phyloP scores from a whole-genome alignment of 305 asterid genomes.

The Solanum hybrid region DNA sequence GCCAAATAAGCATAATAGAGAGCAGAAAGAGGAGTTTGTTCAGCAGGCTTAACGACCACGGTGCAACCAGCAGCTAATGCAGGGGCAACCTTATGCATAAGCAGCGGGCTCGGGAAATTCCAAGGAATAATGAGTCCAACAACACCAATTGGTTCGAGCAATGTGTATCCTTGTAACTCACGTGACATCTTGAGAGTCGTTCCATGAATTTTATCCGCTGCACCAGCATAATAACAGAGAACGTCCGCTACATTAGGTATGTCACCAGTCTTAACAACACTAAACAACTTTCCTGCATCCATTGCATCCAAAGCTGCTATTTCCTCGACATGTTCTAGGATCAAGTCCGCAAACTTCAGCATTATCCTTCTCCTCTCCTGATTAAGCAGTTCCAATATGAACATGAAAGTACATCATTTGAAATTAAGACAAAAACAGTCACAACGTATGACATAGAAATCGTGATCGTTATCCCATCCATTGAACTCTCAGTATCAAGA shows the following conservation, averaged over 20 bases:
- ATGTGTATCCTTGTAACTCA: slow-evolving; percentile 31
- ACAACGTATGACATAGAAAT: neutral
- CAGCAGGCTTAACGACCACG: slow-evolving; percentile 38
- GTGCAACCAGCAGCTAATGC: slow-evolving; percentile 41
- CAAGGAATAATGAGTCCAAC: slow-evolving; percentile 43
- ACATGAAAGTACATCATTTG: neutral
- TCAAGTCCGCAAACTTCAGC: slow-evolving; percentile 31
- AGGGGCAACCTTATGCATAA: slow-evolving; percentile 31
- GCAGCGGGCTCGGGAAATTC: slow-evolving; percentile 33
- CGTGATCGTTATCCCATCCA: neutral
- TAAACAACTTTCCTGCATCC: slow-evolving; percentile 31
- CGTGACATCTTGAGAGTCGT: slow-evolving; percentile 30
- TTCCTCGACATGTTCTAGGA: slow-evolving; percentile 24
- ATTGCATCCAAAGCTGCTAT: slow-evolving; percentile 31
- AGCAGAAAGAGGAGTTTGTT: slow-evolving; percentile 35
- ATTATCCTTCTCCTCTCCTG: slow-evolving; percentile 29
- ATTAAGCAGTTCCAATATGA: neutral
- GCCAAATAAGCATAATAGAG: slow-evolving; percentile 36
- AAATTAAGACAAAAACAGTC: neutral
- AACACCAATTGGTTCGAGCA: slow-evolving; percentile 37
- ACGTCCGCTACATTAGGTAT: slow-evolving; percentile 17
- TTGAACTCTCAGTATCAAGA: neutral
- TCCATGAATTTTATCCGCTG: slow-evolving; percentile 42
- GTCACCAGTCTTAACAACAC: slow-evolving; percentile 15
- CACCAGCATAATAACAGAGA: slow-evolving; percentile 35